Conservation (phyloP, 352 stramenopile genomes). For the Globisporangium viniferum region DNA sequence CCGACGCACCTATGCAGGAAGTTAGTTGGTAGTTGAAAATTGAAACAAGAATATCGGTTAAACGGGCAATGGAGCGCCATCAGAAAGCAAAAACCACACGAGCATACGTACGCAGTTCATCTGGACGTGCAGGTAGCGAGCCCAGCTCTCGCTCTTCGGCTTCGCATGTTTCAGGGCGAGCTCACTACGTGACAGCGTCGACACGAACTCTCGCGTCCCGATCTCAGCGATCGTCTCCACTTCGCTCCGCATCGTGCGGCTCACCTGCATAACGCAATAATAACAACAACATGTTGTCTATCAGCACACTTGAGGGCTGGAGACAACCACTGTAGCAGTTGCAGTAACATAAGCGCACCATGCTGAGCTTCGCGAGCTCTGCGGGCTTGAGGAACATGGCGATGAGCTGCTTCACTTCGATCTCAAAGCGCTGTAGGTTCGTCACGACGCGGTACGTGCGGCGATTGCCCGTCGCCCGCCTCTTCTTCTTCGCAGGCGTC, state of each 20-base stretch:
- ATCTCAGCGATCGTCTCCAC: constrained; percentile 53
- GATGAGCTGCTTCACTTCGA: constrained; percentile 48
- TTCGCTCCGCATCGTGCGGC: constrained; percentile 32
- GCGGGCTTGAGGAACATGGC: constrained; percentile 36
- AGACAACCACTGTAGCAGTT: neutral
- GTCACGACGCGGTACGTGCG: constrained; percentile 25
- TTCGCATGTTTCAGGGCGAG: constrained; percentile 54
- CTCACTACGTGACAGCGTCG: constrained; percentile 22
- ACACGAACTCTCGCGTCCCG: constrained; percentile 35
- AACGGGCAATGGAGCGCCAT: neutral
- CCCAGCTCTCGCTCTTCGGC: constrained; percentile 47
- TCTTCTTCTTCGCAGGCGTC: constrained; percentile 6
- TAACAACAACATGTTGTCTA: neutral
- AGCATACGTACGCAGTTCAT: constrained; percentile 53
- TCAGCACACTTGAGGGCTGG: neutral
- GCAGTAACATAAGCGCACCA: constrained; percentile 31
- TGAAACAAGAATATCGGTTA: neutral
- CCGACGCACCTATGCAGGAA: constrained; percentile 44
- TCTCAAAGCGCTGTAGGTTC: constrained; percentile 50
- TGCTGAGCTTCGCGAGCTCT: constrained; percentile 47
- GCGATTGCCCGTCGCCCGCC: constrained; percentile 4
- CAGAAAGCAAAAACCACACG: neutral
- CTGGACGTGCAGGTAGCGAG: constrained; percentile 65
- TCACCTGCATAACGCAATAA: constrained; percentile 36
- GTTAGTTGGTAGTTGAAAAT: neutral